Conservation (phyloP, 208 protist species). For the Trypanosoma cruzi region DNA sequence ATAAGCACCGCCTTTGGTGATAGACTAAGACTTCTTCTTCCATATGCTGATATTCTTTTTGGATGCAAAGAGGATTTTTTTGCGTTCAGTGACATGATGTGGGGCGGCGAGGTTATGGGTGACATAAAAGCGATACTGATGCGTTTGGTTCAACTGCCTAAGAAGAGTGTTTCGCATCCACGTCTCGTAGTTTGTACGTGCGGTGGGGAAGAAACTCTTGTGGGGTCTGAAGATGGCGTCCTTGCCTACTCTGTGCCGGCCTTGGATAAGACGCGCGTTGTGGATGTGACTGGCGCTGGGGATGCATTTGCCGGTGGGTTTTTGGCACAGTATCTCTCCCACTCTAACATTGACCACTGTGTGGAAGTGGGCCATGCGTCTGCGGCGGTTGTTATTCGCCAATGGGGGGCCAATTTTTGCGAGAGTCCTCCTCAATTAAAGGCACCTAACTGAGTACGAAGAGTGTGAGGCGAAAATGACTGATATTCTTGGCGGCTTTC, state of each 20-base stretch:
- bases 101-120: conserved; percentile 41
- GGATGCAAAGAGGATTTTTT: conserved; percentile 95
- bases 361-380: conserved; percentile 74
- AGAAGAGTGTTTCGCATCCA: conserved; percentile 44
- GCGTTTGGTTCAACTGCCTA: conserved; percentile 67
- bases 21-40: conserved; percentile 75
- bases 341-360: conserved; percentile 52
- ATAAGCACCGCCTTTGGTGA: conserved; percentile 91
- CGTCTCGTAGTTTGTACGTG: conserved; percentile 94
- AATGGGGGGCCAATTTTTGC: conserved; percentile 83
- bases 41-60: conserved; percentile 95
- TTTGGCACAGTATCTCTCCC: conserved; percentile 76
- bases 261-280: conserved; percentile 87
- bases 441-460: conserved; percentile 17
- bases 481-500: too few relatives aligned
- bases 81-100: conserved; percentile 61
- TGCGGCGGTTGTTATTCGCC: conserved; percentile 87
- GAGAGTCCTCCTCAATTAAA: conserved; percentile 45
- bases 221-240: conserved; percentile 45
- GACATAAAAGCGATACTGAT: conserved; percentile 65
- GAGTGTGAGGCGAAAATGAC: too few relatives aligned
- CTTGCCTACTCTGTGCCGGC: conserved; percentile 39
- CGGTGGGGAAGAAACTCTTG: conserved; percentile 84
- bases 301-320: conserved; percentile 98
- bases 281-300: conserved; percentile 97